Evolutionary conservation across 805 yeast genomes (phyloP).

Genomic region (Deakozyma indianensis): DNA sequence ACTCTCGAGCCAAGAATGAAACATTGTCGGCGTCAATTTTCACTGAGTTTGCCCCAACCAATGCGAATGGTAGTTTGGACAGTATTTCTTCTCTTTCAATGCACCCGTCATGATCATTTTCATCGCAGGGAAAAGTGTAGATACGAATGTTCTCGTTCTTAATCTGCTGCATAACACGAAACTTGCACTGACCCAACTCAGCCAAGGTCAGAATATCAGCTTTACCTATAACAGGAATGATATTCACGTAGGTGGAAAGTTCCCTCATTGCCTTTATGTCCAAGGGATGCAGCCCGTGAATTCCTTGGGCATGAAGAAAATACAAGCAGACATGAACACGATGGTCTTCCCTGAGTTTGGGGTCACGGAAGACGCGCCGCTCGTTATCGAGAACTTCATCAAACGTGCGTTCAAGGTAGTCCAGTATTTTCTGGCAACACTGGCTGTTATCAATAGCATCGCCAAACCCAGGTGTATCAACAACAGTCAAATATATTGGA

Average conservation of each 20-base stretch:
- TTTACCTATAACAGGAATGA: slow-evolving; percentile 70
- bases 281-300: slow-evolving; percentile 41
- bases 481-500: slow-evolving; percentile 27
- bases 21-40: slow-evolving; percentile 52
- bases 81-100: slow-evolving; percentile 11
- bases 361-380: slow-evolving; percentile 56
- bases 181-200: slow-evolving; percentile 44
- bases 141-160: slow-evolving; percentile 45
- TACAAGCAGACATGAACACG: slow-evolving; percentile 69
- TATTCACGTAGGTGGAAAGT: slow-evolving; percentile 58
- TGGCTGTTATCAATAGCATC: slow-evolving; percentile 49
- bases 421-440: slow-evolving; percentile 35
- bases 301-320: slow-evolving; percentile 45
- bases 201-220: slow-evolving; percentile 62
- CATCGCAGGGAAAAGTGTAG: slow-evolving; percentile 63
- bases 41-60: slow-evolving; percentile 53
- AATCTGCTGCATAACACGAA: slow-evolving; percentile 42
- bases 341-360: slow-evolving; percentile 49
- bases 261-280: slow-evolving; percentile 65
- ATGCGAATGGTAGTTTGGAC: slow-evolving; percentile 58
- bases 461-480: slow-evolving; percentile 68
- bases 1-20: slow-evolving; percentile 59
- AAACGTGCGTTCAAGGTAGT: slow-evolving; percentile 52
- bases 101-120: slow-evolving; percentile 32
- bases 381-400: slow-evolving; percentile 63